Evolutionary conservation across 2,329 filamentous ascomycete species (phyloP), one percentile per base, ranked within the genome.

Genomic region (Penicillium glabrum): DNA sequence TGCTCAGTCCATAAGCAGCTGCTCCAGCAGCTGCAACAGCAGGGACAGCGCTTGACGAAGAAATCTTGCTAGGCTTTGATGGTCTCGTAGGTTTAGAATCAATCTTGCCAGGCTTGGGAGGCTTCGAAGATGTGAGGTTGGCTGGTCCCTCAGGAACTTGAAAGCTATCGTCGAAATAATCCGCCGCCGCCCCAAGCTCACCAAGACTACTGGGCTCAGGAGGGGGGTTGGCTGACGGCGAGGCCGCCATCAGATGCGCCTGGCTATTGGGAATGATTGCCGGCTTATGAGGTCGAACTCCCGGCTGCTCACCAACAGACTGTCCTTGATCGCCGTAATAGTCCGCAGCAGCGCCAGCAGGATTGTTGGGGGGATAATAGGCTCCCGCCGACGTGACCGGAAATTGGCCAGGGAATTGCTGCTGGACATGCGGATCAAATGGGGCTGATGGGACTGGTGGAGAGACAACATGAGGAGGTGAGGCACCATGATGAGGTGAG

Each of bases 251-350:
- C 51, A 87, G 74, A 70, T 86, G 85, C 26, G 82, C 80, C 59
- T 86, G 80, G 43, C 79, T 77, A 31, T 79, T 80, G 16, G 82
- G 77, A 54, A 86, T 81, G 37, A 86, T 76, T 1, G 79, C 77
- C 24, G 82, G 82, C 31, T 75, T 75, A 16, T 79, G 70, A 7
- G 82, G 79, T 44, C 85, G 77, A 11, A 85, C 76, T n/a, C 86
- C 86, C 7, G 86, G 85, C 68, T 88, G 86, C 13, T 76, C 68
- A 10, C 75, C 67, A 2, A 88, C 84, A 19, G 83, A 86, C 66
- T 87, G 75, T 11, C 85, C 85, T 63, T 84, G 80, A 66, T 87
- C 85, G 44, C 81, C 79, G 67, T 87, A 88, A 68, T 86, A 88
- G 33, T 86, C 83, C 16, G 86, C 80, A 6, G 84, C 84, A 35